Percentiles rank a stretch among this genome's conserved stretches.
Evolutionary conservation across 306 rosid species (phyloP).

Genomic region (Crotalaria pallida): DNA sequence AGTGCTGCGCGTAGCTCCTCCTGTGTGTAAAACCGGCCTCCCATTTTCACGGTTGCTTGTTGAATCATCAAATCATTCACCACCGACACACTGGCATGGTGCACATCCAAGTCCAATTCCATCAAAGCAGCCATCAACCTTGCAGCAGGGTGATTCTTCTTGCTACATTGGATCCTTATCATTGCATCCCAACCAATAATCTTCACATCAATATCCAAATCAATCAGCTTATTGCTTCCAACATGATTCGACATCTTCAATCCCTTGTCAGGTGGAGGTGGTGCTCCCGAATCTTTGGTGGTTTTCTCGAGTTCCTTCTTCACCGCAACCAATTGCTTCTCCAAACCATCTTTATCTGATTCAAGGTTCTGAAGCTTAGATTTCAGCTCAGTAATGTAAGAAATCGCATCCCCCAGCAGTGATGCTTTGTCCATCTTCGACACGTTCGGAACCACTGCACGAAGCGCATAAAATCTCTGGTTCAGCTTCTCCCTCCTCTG

Average conservation of each 20-base stretch:
- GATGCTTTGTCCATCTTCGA: conserved; percentile 99
- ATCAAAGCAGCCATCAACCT: conserved; percentile 77
- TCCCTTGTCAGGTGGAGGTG: conserved; percentile 31
- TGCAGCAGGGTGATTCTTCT: conserved; percentile 92
- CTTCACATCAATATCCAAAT: conserved; percentile 82
- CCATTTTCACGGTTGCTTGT: conserved; percentile 94
- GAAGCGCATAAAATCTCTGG: conserved; percentile 86
- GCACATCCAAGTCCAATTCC: conserved; percentile 87
- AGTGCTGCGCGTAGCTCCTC: conserved; percentile 77
- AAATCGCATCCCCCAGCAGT: conserved; percentile 76
- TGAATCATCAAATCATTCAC: conserved; percentile 93
- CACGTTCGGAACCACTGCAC: conserved; percentile 92
- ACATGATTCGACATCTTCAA: conserved; percentile 6
- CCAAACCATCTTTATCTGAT: conserved; percentile 56
- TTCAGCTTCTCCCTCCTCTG: conserved; percentile 92
- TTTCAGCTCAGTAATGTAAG: conserved; percentile 80
- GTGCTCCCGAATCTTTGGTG: not conserved
- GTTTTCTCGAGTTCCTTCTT: conserved; percentile 49
- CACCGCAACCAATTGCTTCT: conserved; percentile 54
- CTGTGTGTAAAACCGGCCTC: conserved; percentile 72
- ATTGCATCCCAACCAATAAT: conserved; percentile 93
- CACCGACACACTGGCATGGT: conserved; percentile 88
- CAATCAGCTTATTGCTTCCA: conserved; percentile 24
- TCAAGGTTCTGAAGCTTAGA: conserved; percentile 56
- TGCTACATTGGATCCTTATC: conserved; percentile 78